Base-by-base conservation (phyloP, 768 basidiomycete species). In the Mycena metata region DNA sequence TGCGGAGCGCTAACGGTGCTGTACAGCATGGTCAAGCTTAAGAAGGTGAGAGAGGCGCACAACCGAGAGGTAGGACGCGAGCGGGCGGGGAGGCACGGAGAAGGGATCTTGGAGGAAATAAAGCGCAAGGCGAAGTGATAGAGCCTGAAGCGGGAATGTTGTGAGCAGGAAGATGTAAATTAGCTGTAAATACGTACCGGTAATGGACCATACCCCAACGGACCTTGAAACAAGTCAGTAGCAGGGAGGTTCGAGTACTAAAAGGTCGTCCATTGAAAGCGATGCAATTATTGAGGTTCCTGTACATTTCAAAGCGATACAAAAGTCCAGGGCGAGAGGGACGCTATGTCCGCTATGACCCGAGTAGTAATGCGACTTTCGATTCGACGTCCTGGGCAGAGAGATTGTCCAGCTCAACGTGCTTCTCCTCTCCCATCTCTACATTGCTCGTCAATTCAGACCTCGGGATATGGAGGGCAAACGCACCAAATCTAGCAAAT, bases 401-500 rank as follows among this genome's bases (percentile, higher is more conserved):
- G 21, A 96, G 86, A 71, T 90, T 87, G 74, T 96, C 94, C 55
- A 96, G 81, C 76, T 92, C 91, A 61, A 92, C 88, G 77, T 94
- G 90, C 76, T 85, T 91, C 82, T 96, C 94, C 23, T 91, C 85
- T 52, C 94, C 94, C 60, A 86, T 87, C 79, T 95, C 94, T 96
- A 77, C 24, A 45, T 55, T 50, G 23, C 43, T 47, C 16, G 60
- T 66, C 42, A 66, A 42, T 64, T 39, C 57, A 41, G 60, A 51
- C 60, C 12, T 73, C 50, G 67, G 71, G 46, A 62, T 52, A 62
- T 41, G 59, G 63, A 54, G 60, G 5, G 2, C 39, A 67, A 17
- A 79, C 92, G 78, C 81, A 96, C 94, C 94, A 76, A 93, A 96
- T 75, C 94, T 85, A 60, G 92, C 94, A 85, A 95, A 96, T 52